Conservation (phyloP, 2,329 filamentous ascomycete genomes). For the Phialocephala sp. region DNA sequence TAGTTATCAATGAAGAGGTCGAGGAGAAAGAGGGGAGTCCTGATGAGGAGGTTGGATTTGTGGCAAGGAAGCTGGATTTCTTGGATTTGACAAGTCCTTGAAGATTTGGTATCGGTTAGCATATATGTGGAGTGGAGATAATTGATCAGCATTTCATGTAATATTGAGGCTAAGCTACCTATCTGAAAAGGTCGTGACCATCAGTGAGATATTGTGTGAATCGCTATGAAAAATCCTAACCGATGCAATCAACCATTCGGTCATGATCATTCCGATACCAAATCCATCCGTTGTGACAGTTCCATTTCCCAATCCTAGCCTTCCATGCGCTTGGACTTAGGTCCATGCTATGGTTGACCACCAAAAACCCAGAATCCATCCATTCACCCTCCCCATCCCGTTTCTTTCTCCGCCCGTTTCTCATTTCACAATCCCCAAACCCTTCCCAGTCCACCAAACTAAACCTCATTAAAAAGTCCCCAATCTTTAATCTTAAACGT, state of each 20-base stretch:
- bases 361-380: neutral
- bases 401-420: neutral
- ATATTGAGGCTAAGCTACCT: conserved; percentile 9
- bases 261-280: conserved; percentile 2
- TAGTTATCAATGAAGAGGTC: conserved; percentile 16
- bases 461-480: conserved; percentile 61
- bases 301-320: neutral
- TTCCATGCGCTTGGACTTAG: neutral
- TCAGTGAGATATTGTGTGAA: neutral
- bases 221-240: conserved; percentile 12
- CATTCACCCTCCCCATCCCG: neutral
- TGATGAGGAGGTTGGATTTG: conserved; percentile 28
- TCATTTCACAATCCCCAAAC: neutral
- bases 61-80: conserved; percentile 42
- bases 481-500: conserved; percentile 82
- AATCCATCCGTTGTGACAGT: neutral
- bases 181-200: neutral
- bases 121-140: neutral
- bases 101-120: neutral
- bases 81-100: conserved; percentile 41
- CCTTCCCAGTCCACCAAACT: conserved; percentile 6
- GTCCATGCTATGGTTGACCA: no score
- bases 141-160: conserved; percentile 11
- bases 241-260: conserved; percentile 5
- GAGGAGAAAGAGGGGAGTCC: conserved; percentile 19